Evolutionary conservation across 768 basidiomycete genomes (phyloP).

Genomic region (Tulasnella sp.): DNA sequence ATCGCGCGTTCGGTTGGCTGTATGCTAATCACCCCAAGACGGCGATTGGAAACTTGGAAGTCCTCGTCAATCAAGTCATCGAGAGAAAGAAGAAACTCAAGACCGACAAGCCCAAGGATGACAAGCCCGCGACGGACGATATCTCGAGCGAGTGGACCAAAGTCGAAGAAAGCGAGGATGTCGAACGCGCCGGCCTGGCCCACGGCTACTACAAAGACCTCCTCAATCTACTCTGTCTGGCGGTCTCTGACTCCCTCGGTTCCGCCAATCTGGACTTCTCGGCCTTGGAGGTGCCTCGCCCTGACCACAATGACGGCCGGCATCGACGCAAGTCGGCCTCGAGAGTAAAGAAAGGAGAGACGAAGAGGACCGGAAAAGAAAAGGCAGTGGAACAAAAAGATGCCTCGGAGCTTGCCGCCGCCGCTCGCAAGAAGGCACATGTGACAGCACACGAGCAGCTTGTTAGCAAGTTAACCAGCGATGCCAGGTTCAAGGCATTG

Average conservation of each 20-base stretch:
- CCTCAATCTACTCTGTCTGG: conserved; percentile 52
- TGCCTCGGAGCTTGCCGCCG: neutral
- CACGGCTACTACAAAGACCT: conserved; percentile 73
- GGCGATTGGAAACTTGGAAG: conserved; percentile 46
- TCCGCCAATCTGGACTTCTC: conserved; percentile 1
- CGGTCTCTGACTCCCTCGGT: conserved; percentile 39
- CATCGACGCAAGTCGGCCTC: neutral
- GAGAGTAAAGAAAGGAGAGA: neutral
- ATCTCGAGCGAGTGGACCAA: conserved; percentile 3
- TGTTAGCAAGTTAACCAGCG: conserved; percentile 19
- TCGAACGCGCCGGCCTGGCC: conserved; percentile 20
- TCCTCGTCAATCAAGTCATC: conserved; percentile 44
- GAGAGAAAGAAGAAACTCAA: conserved; percentile 22
- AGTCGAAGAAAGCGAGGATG: conserved; percentile 19
- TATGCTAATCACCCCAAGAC: conserved; percentile 57
- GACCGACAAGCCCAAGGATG: conserved; percentile 18
- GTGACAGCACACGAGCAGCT: conserved; percentile 18
- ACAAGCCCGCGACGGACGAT: conserved; percentile 12
- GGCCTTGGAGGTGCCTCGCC: conserved; percentile 16
- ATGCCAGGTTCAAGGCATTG: conserved; percentile 46
- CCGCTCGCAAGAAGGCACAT: conserved; percentile 10
- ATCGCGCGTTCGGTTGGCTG: conserved; percentile 50
- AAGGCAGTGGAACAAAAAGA: neutral
- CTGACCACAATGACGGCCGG: neutral
- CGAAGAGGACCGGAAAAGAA: conserved; percentile 16